A percentile compares a stretch with the other conserved stretches of the same genome.
phyloP scores from a whole-genome alignment of 441 rosid species.

The Euphorbia schlechtendalii region DNA sequence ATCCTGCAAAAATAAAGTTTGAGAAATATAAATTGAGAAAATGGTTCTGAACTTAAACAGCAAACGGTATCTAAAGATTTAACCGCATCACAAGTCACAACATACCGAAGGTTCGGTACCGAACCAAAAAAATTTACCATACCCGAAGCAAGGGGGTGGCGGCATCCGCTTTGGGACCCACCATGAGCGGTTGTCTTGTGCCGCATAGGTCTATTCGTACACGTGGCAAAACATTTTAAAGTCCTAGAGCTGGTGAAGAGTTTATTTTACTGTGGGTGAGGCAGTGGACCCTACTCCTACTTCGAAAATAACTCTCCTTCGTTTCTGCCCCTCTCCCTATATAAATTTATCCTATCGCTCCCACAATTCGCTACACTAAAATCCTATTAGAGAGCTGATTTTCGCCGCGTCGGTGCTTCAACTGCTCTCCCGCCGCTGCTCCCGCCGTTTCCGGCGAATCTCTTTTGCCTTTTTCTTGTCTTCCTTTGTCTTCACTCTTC shows the following conservation, averaged over 20 bases:
- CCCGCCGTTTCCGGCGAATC: background rate
- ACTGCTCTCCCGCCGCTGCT: background rate
- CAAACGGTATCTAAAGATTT: too few species aligned
- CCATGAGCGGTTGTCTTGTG: conserved; percentile 55
- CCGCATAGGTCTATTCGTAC: conserved; percentile 40
- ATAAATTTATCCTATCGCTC: background rate
- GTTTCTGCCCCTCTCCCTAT: background rate
- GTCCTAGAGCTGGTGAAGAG: conserved; percentile 20
- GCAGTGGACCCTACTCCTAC: background rate
- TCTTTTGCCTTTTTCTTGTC: background rate
- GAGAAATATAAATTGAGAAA: too few species aligned
- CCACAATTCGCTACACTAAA: background rate
- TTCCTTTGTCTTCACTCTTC: background rate
- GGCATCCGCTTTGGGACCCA: conserved; percentile 23
- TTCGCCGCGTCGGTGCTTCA: conserved; percentile 8
- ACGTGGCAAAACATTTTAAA: conserved; percentile 32
- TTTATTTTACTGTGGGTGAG: background rate
- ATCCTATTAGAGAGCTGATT: background rate
- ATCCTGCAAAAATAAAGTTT: too few species aligned
- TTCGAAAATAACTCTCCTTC: too few species aligned
- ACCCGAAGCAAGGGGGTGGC: background rate
- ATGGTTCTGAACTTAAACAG: too few species aligned
- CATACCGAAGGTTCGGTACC: conserved; percentile 9
- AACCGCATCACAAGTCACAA: background rate
- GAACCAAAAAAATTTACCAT: background rate